These are phyloP conservation scores for Sphaerostilbella broomeana DNA, from an alignment of 2,329 filamentous ascomycete species.

Conservation along the genomic window DNA sequence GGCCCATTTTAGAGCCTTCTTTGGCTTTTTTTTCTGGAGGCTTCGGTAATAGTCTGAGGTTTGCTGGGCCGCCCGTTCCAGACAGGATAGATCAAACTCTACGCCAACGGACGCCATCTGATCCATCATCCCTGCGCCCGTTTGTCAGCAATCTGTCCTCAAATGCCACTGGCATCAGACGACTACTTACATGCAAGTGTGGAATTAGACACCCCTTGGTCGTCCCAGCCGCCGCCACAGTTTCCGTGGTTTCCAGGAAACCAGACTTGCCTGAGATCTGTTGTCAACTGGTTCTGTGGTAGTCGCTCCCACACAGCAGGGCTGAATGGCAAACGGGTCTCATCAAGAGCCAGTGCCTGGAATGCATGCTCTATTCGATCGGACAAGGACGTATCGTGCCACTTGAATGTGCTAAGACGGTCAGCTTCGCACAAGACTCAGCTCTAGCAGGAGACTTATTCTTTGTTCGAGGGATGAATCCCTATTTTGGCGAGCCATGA, in stretches of 20 bases:
- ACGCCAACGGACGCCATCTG: conserved; percentile 45
- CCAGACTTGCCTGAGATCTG: conserved; percentile 49
- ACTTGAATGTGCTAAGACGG: conserved; percentile 36
- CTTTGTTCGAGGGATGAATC: conserved; percentile 37
- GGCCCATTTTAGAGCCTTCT: conserved; percentile 35
- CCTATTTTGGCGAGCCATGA: conserved; percentile 40
- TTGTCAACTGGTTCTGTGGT: conserved; percentile 30
- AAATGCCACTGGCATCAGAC: background rate
- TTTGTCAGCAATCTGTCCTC: conserved; percentile 6
- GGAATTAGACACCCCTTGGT: conserved; percentile 39
- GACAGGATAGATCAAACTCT: conserved; percentile 39
- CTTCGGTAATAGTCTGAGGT: conserved; percentile 28
- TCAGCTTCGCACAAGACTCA: conserved; percentile 22
- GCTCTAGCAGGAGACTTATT: conserved; percentile 34
- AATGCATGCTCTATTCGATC: conserved; percentile 51
- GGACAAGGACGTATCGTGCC: conserved; percentile 48
- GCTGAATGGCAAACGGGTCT: conserved; percentile 47
- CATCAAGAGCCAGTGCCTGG: conserved; percentile 53
- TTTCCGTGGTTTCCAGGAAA: conserved; percentile 68
- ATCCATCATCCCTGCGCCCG: conserved; percentile 47
- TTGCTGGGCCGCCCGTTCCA: conserved; percentile 35
- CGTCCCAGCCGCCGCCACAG: conserved; percentile 60
- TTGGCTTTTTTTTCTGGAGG: conserved; percentile 13
- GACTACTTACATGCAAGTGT: conserved; percentile 32
- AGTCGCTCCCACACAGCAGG: conserved; percentile 49